Evolutionary conservation across 768 basidiomycete genomes (phyloP), one percentile per base, ranked within the genome.

Genomic region (Calvatia gigantea): DNA sequence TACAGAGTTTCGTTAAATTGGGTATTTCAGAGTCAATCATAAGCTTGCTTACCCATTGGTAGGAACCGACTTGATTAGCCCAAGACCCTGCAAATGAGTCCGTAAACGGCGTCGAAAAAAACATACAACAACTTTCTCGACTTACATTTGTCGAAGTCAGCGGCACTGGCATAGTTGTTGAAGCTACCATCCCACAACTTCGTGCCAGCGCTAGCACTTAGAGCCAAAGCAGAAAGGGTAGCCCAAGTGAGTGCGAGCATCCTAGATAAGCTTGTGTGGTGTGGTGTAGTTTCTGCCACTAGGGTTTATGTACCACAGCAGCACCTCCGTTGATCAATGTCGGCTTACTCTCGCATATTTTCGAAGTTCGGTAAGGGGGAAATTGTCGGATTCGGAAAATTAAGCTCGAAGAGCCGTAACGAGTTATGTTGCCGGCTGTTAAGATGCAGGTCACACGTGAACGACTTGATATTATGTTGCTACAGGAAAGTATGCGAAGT

Each of bases 151-250:
- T 84, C 82, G 55, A 85, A 85, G 54, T 73, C 75, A 2, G 78
- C 62, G 2, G 69, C 69, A 2, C 71, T 78, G 33, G 67, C 51
- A 61, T 73, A 83, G 5, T 70, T 51, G 64, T 82, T 78, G 64
- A 85, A 84, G 35, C 68, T 77, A 15, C 83, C 82, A 38, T 72
- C 70, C 83, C 83, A 85, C 41, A 84, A 60, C 28, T 70, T 75
- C 9, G 78, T 79, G 0, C 82, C 82, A 19, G 77, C 82, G n/a
- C 59, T 67, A 27, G 66, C 79, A 50, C 63, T 60, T 52, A 64
- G 67, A 44, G 69, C 58, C 33, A 70, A 66, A 38, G 69, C 63
- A 62, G 69, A 73, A 62, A 79, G 58, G 12, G 68, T 49, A 62
- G 60, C 61, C 61, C 65, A 72, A 56, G 65, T 60, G 57, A 70